Conservation (phyloP, 1,284 basidiomycete species). For the Ceratobasidium sp. region DNA sequence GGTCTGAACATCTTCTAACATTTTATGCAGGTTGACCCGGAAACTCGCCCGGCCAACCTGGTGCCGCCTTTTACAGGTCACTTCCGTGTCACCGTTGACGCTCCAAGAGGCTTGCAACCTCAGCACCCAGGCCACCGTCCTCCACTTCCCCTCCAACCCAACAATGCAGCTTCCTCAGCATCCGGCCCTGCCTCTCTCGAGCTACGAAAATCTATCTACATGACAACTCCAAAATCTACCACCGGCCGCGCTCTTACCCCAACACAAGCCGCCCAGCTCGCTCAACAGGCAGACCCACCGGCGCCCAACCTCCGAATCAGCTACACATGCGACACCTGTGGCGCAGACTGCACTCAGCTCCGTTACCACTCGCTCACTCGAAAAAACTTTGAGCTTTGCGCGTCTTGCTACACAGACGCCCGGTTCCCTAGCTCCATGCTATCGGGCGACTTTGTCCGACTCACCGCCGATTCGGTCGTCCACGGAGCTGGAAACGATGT, state of each 20-base stretch:
- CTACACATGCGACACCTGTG: constrained; percentile 94
- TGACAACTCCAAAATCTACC: constrained; percentile 88
- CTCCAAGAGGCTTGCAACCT: constrained; percentile 95
- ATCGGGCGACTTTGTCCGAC: constrained; percentile 96
- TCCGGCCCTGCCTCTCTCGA: constrained; percentile 81
- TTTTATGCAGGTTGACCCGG: constrained; percentile 88
- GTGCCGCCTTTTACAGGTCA: constrained; percentile 99
- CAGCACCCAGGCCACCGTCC: constrained; percentile 91
- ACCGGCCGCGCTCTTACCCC: constrained; percentile 68
- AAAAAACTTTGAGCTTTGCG: constrained; percentile 91
- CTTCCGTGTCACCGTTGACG: constrained; percentile 97
- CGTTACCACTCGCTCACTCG: constrained; percentile 96
- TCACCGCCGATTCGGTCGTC: constrained; percentile 67
- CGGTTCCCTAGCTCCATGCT: constrained; percentile 97
- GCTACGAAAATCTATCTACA: constrained; percentile 88
- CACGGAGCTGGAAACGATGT: constrained; percentile 65
- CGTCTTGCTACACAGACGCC: constrained; percentile 94
- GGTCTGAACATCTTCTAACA: constrained; percentile 10
- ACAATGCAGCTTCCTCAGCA: constrained; percentile 49
- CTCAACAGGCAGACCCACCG: constrained; percentile 54
- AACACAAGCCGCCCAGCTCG: constrained; percentile 70
- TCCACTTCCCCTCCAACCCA: constrained; percentile 56
- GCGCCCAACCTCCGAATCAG: constrained; percentile 65
- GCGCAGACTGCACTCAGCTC: constrained; percentile 88
- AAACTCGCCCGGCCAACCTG: constrained; percentile 92